Conservation (phyloP, 139 green algal species). For the Coelastrella sp. region DNA sequence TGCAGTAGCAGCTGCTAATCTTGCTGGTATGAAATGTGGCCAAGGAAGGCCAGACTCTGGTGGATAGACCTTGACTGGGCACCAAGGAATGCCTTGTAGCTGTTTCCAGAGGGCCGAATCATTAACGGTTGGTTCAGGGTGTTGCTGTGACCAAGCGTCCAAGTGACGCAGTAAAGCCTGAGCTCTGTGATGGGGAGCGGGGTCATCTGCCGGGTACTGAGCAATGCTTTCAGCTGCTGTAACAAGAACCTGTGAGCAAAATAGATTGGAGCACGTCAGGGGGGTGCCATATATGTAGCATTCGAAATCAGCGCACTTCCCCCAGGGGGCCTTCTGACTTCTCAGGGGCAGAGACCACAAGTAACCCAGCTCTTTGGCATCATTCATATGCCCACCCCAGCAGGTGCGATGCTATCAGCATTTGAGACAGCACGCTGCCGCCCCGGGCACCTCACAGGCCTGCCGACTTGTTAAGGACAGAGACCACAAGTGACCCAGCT, state of each 20-base stretch:
- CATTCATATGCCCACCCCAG: too few relatives aligned
- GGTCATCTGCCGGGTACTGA: background rate
- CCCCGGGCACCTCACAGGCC: too few relatives aligned
- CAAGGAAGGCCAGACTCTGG: conserved; percentile 54
- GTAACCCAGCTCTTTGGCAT: too few relatives aligned
- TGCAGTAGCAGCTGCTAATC: background rate
- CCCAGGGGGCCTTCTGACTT: too few relatives aligned
- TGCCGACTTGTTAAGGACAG: too few relatives aligned
- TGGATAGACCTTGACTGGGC: conserved; percentile 62
- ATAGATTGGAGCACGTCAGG: background rate
- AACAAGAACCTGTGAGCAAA: conserved; percentile 56
- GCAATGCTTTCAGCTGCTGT: conserved; percentile 59
- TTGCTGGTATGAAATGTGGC: conserved; percentile 38
- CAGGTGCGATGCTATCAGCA: too few relatives aligned
- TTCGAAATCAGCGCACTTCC: too few relatives aligned
- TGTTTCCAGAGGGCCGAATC: conserved; percentile 55
- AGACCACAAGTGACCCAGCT: too few relatives aligned
- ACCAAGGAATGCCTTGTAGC: conserved; percentile 70
- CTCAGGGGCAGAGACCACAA: too few relatives aligned
- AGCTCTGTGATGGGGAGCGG: background rate
- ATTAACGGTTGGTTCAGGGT: background rate
- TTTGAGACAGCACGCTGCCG: too few relatives aligned
- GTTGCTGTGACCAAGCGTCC: conserved; percentile 41
- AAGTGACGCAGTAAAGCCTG: conserved; percentile 64
- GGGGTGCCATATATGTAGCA: too few relatives aligned